Base-by-base conservation (phyloP, 495 filamentous ascomycete species). In the Cenococcum geophilum region DNA sequence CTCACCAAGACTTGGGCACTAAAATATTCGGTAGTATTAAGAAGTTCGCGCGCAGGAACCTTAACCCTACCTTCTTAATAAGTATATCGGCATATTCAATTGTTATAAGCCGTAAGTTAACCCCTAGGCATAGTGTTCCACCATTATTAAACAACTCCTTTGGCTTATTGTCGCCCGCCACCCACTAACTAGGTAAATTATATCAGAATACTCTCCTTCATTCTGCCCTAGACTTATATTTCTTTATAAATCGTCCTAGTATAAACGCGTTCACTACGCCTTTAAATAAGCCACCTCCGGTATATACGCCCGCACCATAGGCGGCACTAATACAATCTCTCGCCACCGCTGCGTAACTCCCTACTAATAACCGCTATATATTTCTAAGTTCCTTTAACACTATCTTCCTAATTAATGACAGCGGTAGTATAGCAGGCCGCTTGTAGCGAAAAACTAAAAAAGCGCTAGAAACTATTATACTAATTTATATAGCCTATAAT, bases 401-500 rank as follows among this genome's bases (percentile, higher is more conserved):
- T n/a, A n/a, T n/a, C n/a, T n/a, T n/a, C n/a, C n/a, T n/a, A n/a
- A n/a, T n/a, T n/a, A n/a, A n/a, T n/a, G n/a, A n/a, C n/a, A n/a
- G 86, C 52, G 82, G 85, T 34, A 89, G 85, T 71, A 98, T 98
- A 95, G 77, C 78, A n/a, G 89, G 86, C 58, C 64, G 72, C 11
- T 81, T 80, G 48, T 98, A 95, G 93, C 73, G 75, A 21, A 89
- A 96, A 74, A 88, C 88, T 34, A 76, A 80, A 42, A 73, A 77
- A 8, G 91, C 89, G 35, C 81, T 98, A 10, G 76, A 82, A 18
- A 78, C 82, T 57, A 92, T 98, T 73, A 81, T 92, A 0, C 89
- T 88, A 0, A 87, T 97, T 69, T 95, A 92, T 76, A 89, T 89
- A 0, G 73, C 79, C 43, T 85, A 90, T 76, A 91, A 97, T 72